Conservation (phyloP, 352 stramenopile genomes). For the Globisporangium radiosum region DNA sequence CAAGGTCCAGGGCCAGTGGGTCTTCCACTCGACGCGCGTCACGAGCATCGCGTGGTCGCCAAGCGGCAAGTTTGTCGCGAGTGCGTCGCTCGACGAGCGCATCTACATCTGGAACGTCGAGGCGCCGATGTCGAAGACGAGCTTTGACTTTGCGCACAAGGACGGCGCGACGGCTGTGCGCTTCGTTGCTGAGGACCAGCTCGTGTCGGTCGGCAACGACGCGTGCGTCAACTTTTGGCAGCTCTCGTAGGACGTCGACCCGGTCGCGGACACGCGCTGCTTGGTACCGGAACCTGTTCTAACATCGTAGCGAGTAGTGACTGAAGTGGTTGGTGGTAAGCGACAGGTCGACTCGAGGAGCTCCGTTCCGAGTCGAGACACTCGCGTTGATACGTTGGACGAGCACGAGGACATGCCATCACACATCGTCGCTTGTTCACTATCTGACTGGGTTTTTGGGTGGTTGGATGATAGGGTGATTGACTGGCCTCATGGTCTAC, state of each 20-base stretch:
- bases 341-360: too few relatives aligned
- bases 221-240: conserved; percentile 78
- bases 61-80: conserved; percentile 88
- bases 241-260: conserved; percentile 14
- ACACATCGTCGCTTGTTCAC: neutral
- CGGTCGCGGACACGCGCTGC: neutral
- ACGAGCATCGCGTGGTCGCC: conserved; percentile 91
- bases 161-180: conserved; percentile 70
- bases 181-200: conserved; percentile 63
- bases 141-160: conserved; percentile 78
- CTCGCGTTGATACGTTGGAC: neutral
- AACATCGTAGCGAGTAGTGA: neutral
- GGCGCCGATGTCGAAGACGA: conserved; percentile 54
- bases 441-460: neutral
- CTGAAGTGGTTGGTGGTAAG: too few relatives aligned
- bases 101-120: conserved; percentile 95
- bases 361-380: neutral
- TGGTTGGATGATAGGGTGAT: neutral
- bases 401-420: neutral
- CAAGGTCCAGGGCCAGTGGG: conserved; percentile 91
- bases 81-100: conserved; percentile 91
- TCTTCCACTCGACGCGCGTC: conserved; percentile 95
- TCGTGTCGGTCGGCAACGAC: conserved; percentile 79
- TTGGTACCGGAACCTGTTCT: neutral
- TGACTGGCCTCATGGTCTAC: too few relatives aligned